A percentile compares a stretch with the other conserved stretches of the same genome.
These are phyloP conservation scores for Neonectria hederae DNA, from an alignment of 2,329 filamentous ascomycete species.

Conservation along the genomic window DNA sequence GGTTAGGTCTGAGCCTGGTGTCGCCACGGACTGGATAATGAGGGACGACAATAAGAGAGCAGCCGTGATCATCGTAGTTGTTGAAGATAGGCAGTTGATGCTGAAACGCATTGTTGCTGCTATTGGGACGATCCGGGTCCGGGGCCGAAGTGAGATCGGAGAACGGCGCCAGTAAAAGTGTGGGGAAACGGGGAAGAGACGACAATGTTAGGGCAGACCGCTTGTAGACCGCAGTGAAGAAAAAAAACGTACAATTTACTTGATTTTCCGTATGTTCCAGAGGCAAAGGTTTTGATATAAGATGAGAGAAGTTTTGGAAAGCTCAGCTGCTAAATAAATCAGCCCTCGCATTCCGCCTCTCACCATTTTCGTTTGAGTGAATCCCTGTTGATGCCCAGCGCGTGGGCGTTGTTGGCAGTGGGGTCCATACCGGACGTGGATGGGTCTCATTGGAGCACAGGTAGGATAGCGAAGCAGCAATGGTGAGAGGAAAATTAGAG, in stretches of 20 bases:
- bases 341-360: constrained; percentile 27
- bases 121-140: constrained; percentile 2
- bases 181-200: constrained; percentile 21
- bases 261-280: not conserved
- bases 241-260: not conserved
- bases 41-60: constrained; percentile 25
- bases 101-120: constrained; percentile 25
- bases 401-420: constrained; percentile 19
- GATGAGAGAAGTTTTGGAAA: not conserved
- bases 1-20: constrained; percentile 11
- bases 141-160: constrained; percentile 24
- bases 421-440: constrained; percentile 40
- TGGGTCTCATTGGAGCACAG: constrained; percentile 41
- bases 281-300: not conserved
- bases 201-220: not conserved
- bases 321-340: not conserved
- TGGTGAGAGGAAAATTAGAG: constrained; percentile 29
- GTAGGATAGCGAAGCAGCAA: constrained; percentile 20
- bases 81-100: constrained; percentile 3
- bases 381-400: constrained; percentile 43
- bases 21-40: constrained; percentile 7
- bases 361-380: constrained; percentile 26
- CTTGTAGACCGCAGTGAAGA: not conserved
- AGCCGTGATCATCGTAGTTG: constrained; percentile 7
- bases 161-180: constrained; percentile 23